A percentile compares a stretch with the other conserved stretches of the same genome.
Evolutionary conservation across 1,284 basidiomycete species (phyloP).

Genomic region (Microbotryum scabiosae): DNA sequence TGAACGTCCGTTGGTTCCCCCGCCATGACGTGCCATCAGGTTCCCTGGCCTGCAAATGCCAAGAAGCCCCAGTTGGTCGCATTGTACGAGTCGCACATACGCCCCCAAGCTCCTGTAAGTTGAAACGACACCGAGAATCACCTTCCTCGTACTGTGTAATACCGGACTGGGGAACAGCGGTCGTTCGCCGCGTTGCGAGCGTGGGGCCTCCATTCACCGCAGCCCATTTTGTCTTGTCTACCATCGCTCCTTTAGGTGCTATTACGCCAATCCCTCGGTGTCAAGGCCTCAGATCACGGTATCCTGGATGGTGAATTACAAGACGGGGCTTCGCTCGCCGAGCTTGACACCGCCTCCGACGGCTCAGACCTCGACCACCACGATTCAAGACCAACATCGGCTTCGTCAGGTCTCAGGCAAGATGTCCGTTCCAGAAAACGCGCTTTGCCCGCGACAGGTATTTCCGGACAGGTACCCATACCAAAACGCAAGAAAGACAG

Average conservation of each 20-base stretch:
- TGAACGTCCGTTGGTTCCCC: neutral
- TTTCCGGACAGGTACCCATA: too few species aligned
- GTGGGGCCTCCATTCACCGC: too few species aligned
- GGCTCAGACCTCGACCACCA: neutral
- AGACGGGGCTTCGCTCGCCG: slow-evolving; percentile 14
- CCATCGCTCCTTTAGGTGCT: neutral
- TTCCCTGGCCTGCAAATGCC: slow-evolving; percentile 58
- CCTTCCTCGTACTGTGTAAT: neutral
- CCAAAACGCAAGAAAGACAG: too few species aligned
- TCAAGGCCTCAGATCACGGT: slow-evolving; percentile 22
- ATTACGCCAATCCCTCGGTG: neutral
- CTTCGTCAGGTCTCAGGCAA: too few species aligned
- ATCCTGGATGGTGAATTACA: slow-evolving; percentile 26
- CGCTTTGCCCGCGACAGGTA: too few species aligned
- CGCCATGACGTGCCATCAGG: neutral
- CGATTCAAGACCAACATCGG: too few species aligned
- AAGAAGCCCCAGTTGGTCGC: slow-evolving; percentile 79
- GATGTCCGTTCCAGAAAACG: too few species aligned
- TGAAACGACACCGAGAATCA: too few species aligned
- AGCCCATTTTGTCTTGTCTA: neutral
- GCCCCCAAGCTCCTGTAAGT: slow-evolving; percentile 50
- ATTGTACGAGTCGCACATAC: slow-evolving; percentile 68
- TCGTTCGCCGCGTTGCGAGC: slow-evolving; percentile 2
- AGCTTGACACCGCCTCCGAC: slow-evolving; percentile 21
- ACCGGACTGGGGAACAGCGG: slow-evolving; percentile 4